phyloP scores from a whole-genome alignment of 2,329 filamentous ascomycete genomes.

The Talaromyces sp. region DNA sequence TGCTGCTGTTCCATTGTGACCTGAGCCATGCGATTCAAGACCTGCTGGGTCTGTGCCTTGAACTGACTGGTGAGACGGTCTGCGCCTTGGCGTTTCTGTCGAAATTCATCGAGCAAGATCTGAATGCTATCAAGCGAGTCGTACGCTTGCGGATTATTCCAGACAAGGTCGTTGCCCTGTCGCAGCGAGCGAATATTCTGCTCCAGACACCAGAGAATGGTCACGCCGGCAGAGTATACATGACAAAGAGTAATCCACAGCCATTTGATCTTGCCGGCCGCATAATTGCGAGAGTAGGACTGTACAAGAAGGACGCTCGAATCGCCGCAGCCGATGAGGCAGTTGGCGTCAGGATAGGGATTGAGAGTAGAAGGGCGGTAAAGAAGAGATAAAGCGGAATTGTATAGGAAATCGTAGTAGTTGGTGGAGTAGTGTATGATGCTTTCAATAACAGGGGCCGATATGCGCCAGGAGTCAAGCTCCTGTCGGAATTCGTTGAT shows the following conservation, averaged over 20 bases:
- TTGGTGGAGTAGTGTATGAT: conserved; percentile 36
- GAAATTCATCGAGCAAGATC: conserved; percentile 33
- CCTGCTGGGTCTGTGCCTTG: conserved; percentile 32
- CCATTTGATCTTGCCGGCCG: conserved; percentile 36
- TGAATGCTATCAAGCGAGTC: conserved; percentile 32
- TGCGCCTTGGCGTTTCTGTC: conserved; percentile 32
- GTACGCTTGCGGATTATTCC: conserved; percentile 30
- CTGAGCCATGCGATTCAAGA: conserved; percentile 33
- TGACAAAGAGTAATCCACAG: conserved; percentile 37
- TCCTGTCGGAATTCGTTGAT: conserved; percentile 31
- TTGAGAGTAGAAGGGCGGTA: conserved; percentile 35
- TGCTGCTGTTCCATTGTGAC: conserved; percentile 10
- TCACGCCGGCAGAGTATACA: conserved; percentile 35
- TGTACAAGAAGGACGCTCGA: conserved; percentile 34
- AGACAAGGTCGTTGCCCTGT: conserved; percentile 23
- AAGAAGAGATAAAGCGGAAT: conserved; percentile 33
- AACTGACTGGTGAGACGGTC: conserved; percentile 33
- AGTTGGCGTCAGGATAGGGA: conserved; percentile 30
- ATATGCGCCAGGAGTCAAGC: conserved; percentile 34
- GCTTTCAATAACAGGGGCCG: conserved; percentile 29
- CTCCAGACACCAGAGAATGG: conserved; percentile 36
- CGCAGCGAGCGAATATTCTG: conserved; percentile 31
- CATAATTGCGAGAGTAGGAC: conserved; percentile 37
- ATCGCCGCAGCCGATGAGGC: conserved; percentile 34
- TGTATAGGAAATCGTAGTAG: conserved; percentile 37